phyloP scores from a whole-genome alignment of 2,329 filamentous ascomycete genomes.

The Chrysoporthe deuterocubensis region DNA sequence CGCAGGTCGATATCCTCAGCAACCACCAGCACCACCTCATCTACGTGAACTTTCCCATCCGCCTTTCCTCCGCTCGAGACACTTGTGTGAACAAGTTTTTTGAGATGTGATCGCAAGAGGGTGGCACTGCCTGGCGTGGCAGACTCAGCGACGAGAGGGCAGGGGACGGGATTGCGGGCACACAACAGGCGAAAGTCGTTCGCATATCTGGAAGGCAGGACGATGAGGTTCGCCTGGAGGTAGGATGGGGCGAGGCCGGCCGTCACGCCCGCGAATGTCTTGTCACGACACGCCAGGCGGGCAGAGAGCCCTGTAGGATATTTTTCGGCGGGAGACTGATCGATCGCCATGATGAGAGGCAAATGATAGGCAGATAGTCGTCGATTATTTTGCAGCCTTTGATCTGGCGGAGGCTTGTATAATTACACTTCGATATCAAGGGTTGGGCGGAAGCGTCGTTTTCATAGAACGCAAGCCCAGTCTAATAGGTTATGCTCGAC shows the following conservation, averaged over 20 bases:
- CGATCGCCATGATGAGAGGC: not conserved
- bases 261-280: constrained; percentile 48
- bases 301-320: constrained; percentile 42
- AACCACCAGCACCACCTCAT: constrained; percentile 34
- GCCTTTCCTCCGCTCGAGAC: not conserved
- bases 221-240: constrained; percentile 66
- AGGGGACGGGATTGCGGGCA: constrained; percentile 64
- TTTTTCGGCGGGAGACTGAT: not conserved
- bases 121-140: constrained; percentile 44
- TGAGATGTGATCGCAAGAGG: constrained; percentile 38
- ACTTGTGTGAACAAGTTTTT: constrained; percentile 28
- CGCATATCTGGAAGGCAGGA: constrained; percentile 61
- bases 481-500: not conserved
- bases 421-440: not conserved
- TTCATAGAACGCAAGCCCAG: not conserved
- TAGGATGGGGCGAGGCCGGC: constrained; percentile 59
- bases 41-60: not conserved
- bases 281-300: constrained; percentile 48
- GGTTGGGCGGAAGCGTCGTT: not conserved
- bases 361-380: not conserved
- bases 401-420: not conserved
- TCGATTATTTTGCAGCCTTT: not conserved
- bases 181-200: constrained; percentile 62
- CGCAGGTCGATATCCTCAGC: constrained; percentile 57
- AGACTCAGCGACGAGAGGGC: constrained; percentile 62